phyloP scores from a whole-genome alignment of 805 yeast species.

The Ogataea nitratoaversa region DNA sequence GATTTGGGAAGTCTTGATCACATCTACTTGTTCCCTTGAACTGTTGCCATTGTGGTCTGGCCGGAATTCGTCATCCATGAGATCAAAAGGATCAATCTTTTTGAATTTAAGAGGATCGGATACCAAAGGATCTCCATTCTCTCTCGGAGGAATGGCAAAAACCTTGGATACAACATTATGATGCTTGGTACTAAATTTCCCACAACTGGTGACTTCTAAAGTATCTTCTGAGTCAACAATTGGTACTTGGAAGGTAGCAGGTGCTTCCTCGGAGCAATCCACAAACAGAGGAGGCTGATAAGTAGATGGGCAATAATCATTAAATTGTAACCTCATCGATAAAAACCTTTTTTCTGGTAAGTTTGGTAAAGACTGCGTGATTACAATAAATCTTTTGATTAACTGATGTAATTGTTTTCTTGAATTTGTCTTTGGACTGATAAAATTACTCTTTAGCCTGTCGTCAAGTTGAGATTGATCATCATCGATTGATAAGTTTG shows the following conservation, averaged over 20 bases:
- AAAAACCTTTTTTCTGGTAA: constrained; percentile 45
- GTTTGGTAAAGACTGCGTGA: constrained; percentile 51
- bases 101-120: constrained; percentile 30
- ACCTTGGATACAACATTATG: constrained; percentile 18
- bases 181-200: constrained; percentile 19
- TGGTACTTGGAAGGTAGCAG: constrained; percentile 37
- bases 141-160: constrained; percentile 28
- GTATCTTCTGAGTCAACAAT: constrained; percentile 14
- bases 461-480: constrained; percentile 13
- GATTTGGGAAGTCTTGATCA: constrained; percentile 18
- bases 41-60: too few species aligned
- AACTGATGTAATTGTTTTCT: constrained; percentile 44
- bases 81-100: constrained; percentile 27
- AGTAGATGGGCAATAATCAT: constrained; percentile 40
- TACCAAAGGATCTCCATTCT: constrained; percentile 25
- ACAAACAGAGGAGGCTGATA: constrained; percentile 46
- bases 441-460: constrained; percentile 2
- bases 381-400: constrained; percentile 46
- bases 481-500: constrained; percentile 21
- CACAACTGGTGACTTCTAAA: constrained; percentile 21
- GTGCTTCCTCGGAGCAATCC: constrained; percentile 29
- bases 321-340: constrained; percentile 46
- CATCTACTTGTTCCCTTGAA: background rate
- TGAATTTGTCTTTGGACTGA: constrained; percentile 30
- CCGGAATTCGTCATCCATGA: constrained; percentile 1